phyloP scores from a whole-genome alignment of 441 rosid species.

The Sinapis alba region DNA sequence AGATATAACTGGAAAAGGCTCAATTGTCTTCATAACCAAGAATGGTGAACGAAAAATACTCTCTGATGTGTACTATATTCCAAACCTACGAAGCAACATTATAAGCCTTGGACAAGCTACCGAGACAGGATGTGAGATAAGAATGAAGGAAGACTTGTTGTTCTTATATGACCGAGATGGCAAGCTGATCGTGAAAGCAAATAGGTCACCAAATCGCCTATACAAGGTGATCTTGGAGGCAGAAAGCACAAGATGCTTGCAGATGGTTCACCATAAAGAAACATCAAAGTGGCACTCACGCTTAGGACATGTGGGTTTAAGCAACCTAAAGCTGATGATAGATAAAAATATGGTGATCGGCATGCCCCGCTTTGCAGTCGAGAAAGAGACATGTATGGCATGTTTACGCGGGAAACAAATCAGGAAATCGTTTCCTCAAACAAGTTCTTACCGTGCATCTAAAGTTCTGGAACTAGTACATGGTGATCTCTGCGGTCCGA shows the following conservation, averaged over 20 bases:
- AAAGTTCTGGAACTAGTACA: neutral
- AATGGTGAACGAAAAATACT: neutral
- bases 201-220: neutral
- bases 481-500: neutral
- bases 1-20: neutral
- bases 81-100: neutral
- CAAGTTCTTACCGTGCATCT: neutral
- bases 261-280: too few species aligned
- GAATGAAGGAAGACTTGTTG: neutral
- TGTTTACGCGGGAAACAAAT: neutral
- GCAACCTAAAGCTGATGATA: too few species aligned
- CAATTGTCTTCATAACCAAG: neutral
- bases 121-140: neutral
- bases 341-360: too few species aligned
- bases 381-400: neutral
- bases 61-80: neutral
- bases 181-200: neutral
- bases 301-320: too few species aligned
- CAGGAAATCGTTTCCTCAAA: neutral
- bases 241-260: too few species aligned
- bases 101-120: neutral
- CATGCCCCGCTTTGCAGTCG: neutral
- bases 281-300: too few species aligned
- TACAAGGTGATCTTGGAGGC: neutral
- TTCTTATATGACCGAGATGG: neutral